A percentile compares a stretch with the other conserved stretches of the same genome.
phyloP scores from a whole-genome alignment of 73 alveolate species.

The Tetrahymena elliotti region DNA sequence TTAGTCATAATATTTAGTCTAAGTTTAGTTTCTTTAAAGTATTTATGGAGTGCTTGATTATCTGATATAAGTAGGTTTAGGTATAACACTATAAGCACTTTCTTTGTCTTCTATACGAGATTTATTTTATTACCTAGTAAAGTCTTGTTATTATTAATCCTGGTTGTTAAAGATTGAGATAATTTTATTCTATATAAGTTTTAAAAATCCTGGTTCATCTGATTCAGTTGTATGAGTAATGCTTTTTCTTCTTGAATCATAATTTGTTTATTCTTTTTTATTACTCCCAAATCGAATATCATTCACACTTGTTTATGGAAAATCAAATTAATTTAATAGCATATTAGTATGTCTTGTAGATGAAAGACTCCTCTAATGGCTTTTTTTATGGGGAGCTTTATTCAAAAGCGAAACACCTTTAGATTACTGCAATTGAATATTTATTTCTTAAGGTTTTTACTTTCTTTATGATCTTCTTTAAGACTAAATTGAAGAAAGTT shows the following conservation, averaged over 20 bases:
- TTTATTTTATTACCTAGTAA: neutral
- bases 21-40: neutral
- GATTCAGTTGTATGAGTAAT: neutral
- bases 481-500: neutral
- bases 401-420: neutral
- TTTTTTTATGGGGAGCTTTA: neutral
- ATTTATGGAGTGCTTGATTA: neutral
- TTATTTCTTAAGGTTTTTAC: neutral
- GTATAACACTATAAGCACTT: neutral
- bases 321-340: neutral
- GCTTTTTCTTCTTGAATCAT: neutral
- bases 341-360: neutral
- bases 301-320: neutral
- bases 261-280: neutral
- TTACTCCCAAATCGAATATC: neutral
- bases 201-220: neutral
- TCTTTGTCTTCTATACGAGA: neutral
- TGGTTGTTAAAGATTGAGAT: neutral
- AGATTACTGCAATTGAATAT: neutral
- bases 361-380: neutral
- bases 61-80: neutral
- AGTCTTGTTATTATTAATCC: neutral
- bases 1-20: neutral
- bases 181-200: neutral
- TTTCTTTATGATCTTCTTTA: neutral